Evolutionary conservation across 164 flowering plant genomes (phyloP).

Genomic region (Chloranthus sessilifolius): DNA sequence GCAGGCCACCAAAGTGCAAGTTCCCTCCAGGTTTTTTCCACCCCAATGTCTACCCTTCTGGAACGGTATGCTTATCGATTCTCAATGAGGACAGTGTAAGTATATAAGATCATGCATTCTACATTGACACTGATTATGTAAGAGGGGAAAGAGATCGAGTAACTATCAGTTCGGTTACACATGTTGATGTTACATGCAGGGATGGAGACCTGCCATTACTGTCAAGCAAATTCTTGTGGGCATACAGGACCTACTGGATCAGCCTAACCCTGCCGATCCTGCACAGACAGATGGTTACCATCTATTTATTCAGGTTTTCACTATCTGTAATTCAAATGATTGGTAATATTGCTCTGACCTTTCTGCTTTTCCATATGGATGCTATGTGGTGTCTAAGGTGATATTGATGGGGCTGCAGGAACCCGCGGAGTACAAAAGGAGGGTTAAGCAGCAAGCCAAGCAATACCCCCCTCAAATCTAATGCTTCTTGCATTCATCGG

Average conservation of each 20-base stretch:
- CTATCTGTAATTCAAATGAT: background rate
- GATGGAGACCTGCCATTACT: constrained; percentile 98
- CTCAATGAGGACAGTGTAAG: constrained; percentile 96
- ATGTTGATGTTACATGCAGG: too few species aligned
- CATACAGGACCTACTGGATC: constrained; percentile 86
- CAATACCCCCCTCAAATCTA: constrained; percentile 56
- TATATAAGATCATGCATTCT: too few species aligned
- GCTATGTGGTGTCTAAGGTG: background rate
- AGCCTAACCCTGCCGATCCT: constrained; percentile 90
- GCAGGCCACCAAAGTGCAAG: constrained; percentile 97
- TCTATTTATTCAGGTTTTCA: constrained; percentile 74
- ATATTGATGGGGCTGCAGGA: constrained; percentile 34
- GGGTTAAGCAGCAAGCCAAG: constrained; percentile 74
- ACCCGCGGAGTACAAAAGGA: constrained; percentile 59
- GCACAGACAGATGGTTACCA: constrained; percentile 97
- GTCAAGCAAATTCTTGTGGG: constrained; percentile 93
- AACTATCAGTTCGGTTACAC: too few species aligned
- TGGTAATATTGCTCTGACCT: background rate
- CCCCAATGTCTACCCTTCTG: constrained; percentile 97
- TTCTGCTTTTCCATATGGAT: background rate
- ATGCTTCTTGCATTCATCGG: too few species aligned
- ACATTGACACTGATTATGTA: background rate
- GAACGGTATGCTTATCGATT: constrained; percentile 91
- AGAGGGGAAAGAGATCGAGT: background rate
- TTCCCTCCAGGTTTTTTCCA: constrained; percentile 92